A percentile compares a stretch with the other conserved stretches of the same genome.
phyloP scores from a whole-genome alignment of 169 alveolate genomes.

The Plasmodium adleri region DNA sequence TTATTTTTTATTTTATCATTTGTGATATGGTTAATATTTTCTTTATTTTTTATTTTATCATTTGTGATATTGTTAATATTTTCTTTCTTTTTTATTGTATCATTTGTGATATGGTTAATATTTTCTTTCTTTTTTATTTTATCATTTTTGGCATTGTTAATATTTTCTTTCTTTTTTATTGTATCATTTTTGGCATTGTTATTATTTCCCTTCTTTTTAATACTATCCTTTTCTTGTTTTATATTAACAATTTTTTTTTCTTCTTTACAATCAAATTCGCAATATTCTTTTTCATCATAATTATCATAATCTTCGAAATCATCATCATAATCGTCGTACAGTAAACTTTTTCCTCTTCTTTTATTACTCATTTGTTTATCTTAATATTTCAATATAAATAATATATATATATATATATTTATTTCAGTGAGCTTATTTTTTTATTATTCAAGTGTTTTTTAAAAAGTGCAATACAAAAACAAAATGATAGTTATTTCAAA shows the following conservation, averaged over 20 bases:
- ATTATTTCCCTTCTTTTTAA: conserved; percentile 1
- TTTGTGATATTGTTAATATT: not conserved
- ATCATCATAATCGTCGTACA: conserved; percentile 59
- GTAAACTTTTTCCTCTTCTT: conserved; percentile 29
- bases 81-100: conserved; percentile 7
- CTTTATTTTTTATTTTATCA: not conserved
- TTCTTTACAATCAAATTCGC: conserved; percentile 39
- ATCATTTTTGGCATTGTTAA: not conserved
- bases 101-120: not conserved
- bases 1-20: not conserved
- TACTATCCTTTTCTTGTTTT: conserved; percentile 6
- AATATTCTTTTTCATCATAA: conserved; percentile 62
- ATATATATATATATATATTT: conserved; percentile 2
- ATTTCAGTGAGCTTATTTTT: not conserved
- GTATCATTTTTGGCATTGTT: not conserved
- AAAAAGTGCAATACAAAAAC: not conserved
- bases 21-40: not conserved
- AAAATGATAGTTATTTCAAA: not conserved
- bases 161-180: conserved; percentile 10
- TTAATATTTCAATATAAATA: not conserved
- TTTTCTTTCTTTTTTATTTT: not conserved
- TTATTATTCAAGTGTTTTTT: not conserved
- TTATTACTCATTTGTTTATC: conserved; percentile 50
- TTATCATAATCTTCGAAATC: conserved; percentile 59
- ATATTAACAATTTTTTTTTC: not conserved